A percentile compares a stretch with the other conserved stretches of the same genome.
Evolutionary conservation across 2,329 filamentous ascomycete genomes (phyloP).

Genomic region (Ceratocystis eucalypticola): DNA sequence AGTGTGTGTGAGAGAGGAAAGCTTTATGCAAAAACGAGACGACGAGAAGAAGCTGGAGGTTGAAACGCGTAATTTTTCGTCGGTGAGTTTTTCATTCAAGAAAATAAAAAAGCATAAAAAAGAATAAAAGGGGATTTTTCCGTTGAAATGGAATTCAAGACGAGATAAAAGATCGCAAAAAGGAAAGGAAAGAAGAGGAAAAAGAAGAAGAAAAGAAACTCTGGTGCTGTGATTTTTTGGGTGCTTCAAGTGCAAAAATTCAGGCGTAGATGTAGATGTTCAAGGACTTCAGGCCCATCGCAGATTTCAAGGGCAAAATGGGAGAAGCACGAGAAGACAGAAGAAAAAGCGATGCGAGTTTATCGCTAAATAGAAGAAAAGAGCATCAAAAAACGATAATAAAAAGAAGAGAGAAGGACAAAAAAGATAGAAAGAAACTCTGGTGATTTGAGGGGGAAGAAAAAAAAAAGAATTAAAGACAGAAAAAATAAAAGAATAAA

Average conservation of each 20-base stretch:
- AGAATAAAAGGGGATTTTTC: background rate
- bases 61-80: background rate
- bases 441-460: constrained; percentile 6
- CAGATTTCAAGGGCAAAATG: background rate
- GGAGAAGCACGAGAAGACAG: background rate
- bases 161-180: background rate
- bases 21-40: too few relatives aligned
- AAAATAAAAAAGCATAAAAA: background rate
- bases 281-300: background rate
- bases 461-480: background rate
- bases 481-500: constrained; percentile 1
- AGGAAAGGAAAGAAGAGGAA: background rate
- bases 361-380: background rate
- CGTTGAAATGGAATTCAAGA: background rate
- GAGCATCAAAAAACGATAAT: background rate
- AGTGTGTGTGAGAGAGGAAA: too few relatives aligned
- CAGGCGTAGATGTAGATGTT: background rate
- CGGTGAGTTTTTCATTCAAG: background rate
- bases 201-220: background rate
- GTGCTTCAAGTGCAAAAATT: background rate
- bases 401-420: background rate
- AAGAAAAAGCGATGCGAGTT: background rate
- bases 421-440: background rate
- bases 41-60: background rate
- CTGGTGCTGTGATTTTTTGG: background rate